Evolutionary conservation across 176 grass and related monocot genomes (phyloP), one percentile per base, ranked within the genome.

Genomic region (Puya raimondii): DNA sequence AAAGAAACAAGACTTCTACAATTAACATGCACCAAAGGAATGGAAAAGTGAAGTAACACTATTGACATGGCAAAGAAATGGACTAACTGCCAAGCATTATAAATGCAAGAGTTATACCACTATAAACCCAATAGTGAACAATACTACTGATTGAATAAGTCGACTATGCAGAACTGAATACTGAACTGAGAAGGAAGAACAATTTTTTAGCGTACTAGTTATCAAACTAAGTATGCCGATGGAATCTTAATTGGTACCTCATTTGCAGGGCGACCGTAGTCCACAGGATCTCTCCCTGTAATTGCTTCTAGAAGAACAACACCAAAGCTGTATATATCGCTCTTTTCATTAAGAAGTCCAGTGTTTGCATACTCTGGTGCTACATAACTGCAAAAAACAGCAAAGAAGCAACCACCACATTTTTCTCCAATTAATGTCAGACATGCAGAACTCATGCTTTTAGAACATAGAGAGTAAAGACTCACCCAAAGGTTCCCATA

Each of bases 401-500:
- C 16, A 59, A 69, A 47, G 54, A 10, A 33, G 48, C n/a, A 18
- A 20, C 13, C 16, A 20, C 56, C 56, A 61, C n/a, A 61, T 18
- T 12, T 61, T 10, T 61, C 56, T 61, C 22, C 16, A 18, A 61
- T 20, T 20, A 11, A 61, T 3, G 2, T 9, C 9, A 61, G 56
- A 61, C 56, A 61, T 4, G 2, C 10, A 61, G 56, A 61, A 57
- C n/a, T 57, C n/a, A 67, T 65, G 59, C 16, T 53, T 48, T 58
- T 18, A 13, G 16, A 80, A 76, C 64, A 53, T 73, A 18, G 2
- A 16, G 0, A 77, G 70, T 67, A 42, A 73, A 69, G 12, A 78
- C 85, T 83, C 78, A 92, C 89, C 89, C 89, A 76, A 92, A 92
- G 64, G 89, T 92, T 78, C 89, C 89, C 89, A 92, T 92, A 83